Percentiles rank a stretch among this genome's conserved stretches.
Evolutionary conservation across 257 asterid species (phyloP).

Genomic region (Eucommia ulmoides): DNA sequence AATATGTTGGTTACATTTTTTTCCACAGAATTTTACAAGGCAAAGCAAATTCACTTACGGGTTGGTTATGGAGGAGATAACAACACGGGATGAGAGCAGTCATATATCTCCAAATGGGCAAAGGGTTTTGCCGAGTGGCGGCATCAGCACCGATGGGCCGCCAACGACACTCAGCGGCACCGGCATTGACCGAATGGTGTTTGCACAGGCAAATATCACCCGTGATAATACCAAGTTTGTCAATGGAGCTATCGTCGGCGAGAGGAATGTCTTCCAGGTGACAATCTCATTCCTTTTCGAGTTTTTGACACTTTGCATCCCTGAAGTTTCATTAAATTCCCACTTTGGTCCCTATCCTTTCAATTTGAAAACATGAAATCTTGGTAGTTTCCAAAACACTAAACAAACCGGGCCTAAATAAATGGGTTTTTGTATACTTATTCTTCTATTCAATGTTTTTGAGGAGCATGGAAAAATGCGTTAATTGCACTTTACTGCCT

Average conservation of each 20-base stretch:
- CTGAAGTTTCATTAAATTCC: too few species aligned
- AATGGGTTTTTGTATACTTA: too few species aligned
- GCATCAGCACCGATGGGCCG: conserved; percentile 96
- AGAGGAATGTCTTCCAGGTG: conserved; percentile 93
- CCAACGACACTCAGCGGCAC: conserved; percentile 98
- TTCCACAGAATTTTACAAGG: conserved; percentile 68
- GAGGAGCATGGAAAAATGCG: too few species aligned
- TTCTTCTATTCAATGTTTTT: too few species aligned
- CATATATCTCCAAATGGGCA: conserved; percentile 85
- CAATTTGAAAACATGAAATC: too few species aligned
- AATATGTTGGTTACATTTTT: not conserved
- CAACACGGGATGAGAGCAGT: conserved; percentile 96
- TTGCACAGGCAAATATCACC: conserved; percentile 85
- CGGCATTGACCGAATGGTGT: conserved; percentile 87
- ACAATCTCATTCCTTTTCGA: conserved; percentile 2
- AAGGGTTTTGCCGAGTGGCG: conserved; percentile 91
- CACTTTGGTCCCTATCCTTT: too few species aligned
- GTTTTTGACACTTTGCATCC: not conserved
- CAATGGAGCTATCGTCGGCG: conserved; percentile 95
- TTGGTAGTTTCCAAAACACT: too few species aligned
- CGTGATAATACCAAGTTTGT: conserved; percentile 88
- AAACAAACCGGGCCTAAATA: too few species aligned
- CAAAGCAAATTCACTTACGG: conserved; percentile 97
- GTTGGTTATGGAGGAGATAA: conserved; percentile 91
- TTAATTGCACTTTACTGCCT: too few species aligned